Evolutionary conservation across 2,329 filamentous ascomycete genomes (phyloP).

Genomic region (Aureobasidium lini): DNA sequence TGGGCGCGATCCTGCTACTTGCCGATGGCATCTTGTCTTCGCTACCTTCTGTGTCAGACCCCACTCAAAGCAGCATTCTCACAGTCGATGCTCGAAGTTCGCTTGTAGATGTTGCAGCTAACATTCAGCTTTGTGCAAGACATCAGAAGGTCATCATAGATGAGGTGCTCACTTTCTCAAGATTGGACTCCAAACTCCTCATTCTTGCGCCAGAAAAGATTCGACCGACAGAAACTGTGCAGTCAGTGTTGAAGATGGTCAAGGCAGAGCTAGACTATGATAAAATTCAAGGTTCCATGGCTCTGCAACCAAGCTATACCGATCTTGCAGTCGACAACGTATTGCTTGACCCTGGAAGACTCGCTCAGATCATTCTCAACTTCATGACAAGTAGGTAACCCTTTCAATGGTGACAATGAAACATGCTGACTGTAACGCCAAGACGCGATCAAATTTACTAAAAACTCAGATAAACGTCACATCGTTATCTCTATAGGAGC

Average conservation of each 20-base stretch:
- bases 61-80: constrained; percentile 3
- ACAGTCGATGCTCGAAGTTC: constrained; percentile 7
- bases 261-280: constrained; percentile 31
- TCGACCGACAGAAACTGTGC: constrained; percentile 28
- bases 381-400: constrained; percentile 21
- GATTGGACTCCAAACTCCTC: constrained; percentile 24
- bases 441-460: constrained; percentile 37
- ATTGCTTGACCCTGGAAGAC: constrained; percentile 30
- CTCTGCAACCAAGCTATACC: constrained; percentile 24
- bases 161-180: constrained; percentile 35
- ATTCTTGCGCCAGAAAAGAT: constrained; percentile 35
- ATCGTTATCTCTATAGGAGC: constrained; percentile 34
- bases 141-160: constrained; percentile 34
- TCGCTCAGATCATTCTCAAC: constrained; percentile 28
- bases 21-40: constrained; percentile 36
- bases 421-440: constrained; percentile 32
- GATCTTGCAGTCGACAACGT: constrained; percentile 27
- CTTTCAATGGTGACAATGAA: constrained; percentile 15
- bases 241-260: constrained; percentile 31
- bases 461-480: constrained; percentile 25
- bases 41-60: constrained; percentile 16
- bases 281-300: constrained; percentile 25
- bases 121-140: constrained; percentile 24
- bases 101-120: constrained; percentile 20
- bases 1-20: constrained; percentile 37